A percentile compares a stretch with the other conserved stretches of the same genome.
These are phyloP conservation scores for Oropetium thomaeum DNA, from an alignment of 176 grass and related monocot genomes.

Conservation along the genomic window DNA sequence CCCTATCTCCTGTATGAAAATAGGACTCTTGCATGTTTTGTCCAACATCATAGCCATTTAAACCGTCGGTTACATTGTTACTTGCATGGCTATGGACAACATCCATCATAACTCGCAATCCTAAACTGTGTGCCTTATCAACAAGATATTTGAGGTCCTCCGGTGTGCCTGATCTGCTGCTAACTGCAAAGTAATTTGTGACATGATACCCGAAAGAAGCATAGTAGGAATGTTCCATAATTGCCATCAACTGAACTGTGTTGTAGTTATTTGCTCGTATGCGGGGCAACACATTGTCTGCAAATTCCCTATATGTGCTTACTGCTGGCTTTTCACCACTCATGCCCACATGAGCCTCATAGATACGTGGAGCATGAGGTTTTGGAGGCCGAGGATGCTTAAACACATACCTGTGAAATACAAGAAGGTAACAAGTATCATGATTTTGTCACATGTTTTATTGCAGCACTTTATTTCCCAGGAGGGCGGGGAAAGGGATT, in stretches of 20 bases:
- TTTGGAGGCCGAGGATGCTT: constrained; percentile 67
- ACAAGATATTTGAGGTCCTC: constrained; percentile 97
- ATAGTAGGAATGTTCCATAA: constrained; percentile 99
- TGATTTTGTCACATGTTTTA: not conserved
- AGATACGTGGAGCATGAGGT: constrained; percentile 72
- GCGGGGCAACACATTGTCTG: constrained; percentile 84
- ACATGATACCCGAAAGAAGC: constrained; percentile 98
- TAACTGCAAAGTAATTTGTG: constrained; percentile 94
- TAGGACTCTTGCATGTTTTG: constrained; percentile 74
- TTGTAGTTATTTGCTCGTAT: constrained; percentile 92
- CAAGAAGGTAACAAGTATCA: constrained; percentile 10
- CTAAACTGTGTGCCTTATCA: constrained; percentile 91
- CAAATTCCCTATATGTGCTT: constrained; percentile 90
- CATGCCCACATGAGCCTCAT: constrained; percentile 97
- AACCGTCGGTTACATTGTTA: constrained; percentile 77
- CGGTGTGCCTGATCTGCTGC: constrained; percentile 89
- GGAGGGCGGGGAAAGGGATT: not conserved
- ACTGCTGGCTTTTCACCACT: constrained; percentile 67
- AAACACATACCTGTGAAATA: constrained; percentile 66
- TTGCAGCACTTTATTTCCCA: not conserved
- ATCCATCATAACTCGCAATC: constrained; percentile 87
- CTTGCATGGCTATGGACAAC: constrained; percentile 91
- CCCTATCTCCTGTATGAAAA: constrained; percentile 83
- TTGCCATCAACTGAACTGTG: constrained; percentile 89
- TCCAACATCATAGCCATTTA: constrained; percentile 97